Evolutionary conservation across 139 green algal genomes (phyloP).

Genomic region (Nannochloris sp.): DNA sequence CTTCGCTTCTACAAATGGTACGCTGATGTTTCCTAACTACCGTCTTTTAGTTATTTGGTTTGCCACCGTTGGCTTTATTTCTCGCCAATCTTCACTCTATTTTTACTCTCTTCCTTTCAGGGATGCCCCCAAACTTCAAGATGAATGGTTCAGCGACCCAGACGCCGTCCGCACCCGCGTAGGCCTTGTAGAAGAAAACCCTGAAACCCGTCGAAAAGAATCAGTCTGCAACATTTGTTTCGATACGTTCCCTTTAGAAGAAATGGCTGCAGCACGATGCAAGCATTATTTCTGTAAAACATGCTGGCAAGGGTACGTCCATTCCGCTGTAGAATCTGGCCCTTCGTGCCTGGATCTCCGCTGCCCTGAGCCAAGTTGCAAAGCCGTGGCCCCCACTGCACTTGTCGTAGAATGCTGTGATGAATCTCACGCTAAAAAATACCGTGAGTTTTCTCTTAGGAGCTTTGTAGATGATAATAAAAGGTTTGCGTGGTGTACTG

Average conservation of each 20-base stretch:
- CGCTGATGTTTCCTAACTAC: not conserved
- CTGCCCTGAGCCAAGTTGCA: constrained; percentile 58
- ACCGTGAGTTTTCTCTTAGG: constrained; percentile 27
- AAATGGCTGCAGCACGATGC: constrained; percentile 51
- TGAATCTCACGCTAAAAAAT: constrained; percentile 34
- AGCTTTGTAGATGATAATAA: constrained; percentile 87
- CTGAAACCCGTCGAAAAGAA: not conserved
- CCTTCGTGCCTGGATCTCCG: constrained; percentile 51
- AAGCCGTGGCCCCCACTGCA: constrained; percentile 16
- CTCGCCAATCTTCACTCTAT: not conserved
- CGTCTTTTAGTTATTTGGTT: not conserved
- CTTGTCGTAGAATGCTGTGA: constrained; percentile 32
- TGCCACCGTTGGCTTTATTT: not conserved
- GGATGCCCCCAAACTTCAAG: constrained; percentile 69
- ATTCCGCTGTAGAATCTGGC: constrained; percentile 40
- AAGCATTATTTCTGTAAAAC: constrained; percentile 65
- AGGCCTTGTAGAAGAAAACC: constrained; percentile 50
- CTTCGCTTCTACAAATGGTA: constrained; percentile 76
- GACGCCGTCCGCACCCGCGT: constrained; percentile 55
- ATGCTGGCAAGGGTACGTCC: constrained; percentile 69
- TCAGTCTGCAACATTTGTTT: constrained; percentile 88
- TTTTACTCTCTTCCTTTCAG: constrained; percentile 25
- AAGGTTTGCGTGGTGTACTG: constrained; percentile 75
- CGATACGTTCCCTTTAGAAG: constrained; percentile 42
- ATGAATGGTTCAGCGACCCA: constrained; percentile 86